phyloP scores from a whole-genome alignment of 108 stramenopile genomes.

The Chaetoceros tenuissimus region DNA sequence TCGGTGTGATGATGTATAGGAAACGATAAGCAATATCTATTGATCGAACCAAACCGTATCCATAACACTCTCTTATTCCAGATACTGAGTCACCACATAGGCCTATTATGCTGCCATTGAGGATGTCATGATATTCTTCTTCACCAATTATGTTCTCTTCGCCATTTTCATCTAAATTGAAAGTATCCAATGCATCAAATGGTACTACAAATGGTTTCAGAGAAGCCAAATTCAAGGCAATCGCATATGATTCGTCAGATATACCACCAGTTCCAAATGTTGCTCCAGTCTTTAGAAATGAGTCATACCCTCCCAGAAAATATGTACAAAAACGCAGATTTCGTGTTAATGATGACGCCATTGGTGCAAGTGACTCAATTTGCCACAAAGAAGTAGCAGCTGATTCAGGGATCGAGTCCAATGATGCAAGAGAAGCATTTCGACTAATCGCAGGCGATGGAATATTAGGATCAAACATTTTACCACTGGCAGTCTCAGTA shows the following conservation, averaged over 20 bases:
- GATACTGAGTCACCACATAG: constrained; percentile 27
- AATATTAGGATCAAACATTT: too few species aligned
- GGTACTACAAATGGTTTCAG: constrained; percentile 36
- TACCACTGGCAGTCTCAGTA: constrained; percentile 3
- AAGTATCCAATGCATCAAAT: constrained; percentile 20
- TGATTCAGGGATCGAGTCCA: constrained; percentile 1
- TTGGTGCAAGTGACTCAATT: constrained; percentile 12
- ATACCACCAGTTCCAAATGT: constrained; percentile 25
- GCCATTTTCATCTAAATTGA: constrained; percentile 16
- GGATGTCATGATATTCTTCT: constrained; percentile 28
- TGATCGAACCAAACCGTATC: constrained; percentile 71
- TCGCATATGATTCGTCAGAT: constrained; percentile 35
- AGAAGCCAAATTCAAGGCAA: constrained; percentile 45
- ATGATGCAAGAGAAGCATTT: constrained; percentile 1
- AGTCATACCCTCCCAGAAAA: constrained; percentile 37
- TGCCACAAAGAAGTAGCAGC: constrained; percentile 11
- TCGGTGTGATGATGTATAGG: constrained; percentile 66
- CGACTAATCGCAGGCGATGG: neutral
- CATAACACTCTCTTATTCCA: constrained; percentile 35
- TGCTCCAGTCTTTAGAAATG: constrained; percentile 19
- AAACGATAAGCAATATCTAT: constrained; percentile 46
- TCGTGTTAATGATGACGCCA: constrained; percentile 38
- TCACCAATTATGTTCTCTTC: constrained; percentile 15
- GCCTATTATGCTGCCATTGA: constrained; percentile 68
- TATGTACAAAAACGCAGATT: constrained; percentile 58